Base-by-base conservation (phyloP, 768 basidiomycete species). In the Hypsizygus marmoreus region DNA sequence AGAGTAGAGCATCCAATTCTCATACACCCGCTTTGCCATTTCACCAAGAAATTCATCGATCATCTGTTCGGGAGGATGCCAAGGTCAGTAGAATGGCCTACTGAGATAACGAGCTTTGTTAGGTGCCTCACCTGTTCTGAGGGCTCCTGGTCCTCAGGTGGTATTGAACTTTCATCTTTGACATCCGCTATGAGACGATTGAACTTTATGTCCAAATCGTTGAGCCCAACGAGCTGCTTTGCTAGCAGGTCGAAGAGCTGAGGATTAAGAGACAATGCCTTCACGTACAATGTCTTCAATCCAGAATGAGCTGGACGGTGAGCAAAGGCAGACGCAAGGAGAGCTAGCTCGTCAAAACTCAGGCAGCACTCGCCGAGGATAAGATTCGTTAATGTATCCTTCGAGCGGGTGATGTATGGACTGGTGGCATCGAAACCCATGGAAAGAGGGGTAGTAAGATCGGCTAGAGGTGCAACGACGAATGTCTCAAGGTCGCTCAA, bases 171-270 rank as follows among this genome's bases (percentile, higher is more conserved):
- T 22, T 51, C 53, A 19, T 46, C 44, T 37, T 29, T 36, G 20
- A 49, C 48, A 22, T 52, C 35, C 10, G 40, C 33, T 14, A 49
- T 32, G 32, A 52, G 42, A 2, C 28, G 14, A n/a, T 52, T 50
- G 32, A 58, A 45, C 24, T 53, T 53, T n/a, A 53, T 38, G 26
- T 53, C 51, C 24, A 58, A 41, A 17, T 55, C 51, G 12, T 58
- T 43, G 32, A 64, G 53, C 5, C 55, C 54, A 9, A 54, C 56
- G 2, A 64, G 38, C 25, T 51, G 53, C 40, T 41, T 43, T 12
- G 59, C 57, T 5, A 64, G 33, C 19, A 64, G 48, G 29, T 59
- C 57, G 22, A 63, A 63, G 7, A 64, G 52, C 28, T 59, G 50
- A 12, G 49, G 54, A 33, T 47, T 57, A 46, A 59, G 51, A 12